Evolutionary conservation across 2,329 filamentous ascomycete genomes (phyloP), one percentile per base, ranked within the genome.

Genomic region (Emericellopsis cladophorae): DNA sequence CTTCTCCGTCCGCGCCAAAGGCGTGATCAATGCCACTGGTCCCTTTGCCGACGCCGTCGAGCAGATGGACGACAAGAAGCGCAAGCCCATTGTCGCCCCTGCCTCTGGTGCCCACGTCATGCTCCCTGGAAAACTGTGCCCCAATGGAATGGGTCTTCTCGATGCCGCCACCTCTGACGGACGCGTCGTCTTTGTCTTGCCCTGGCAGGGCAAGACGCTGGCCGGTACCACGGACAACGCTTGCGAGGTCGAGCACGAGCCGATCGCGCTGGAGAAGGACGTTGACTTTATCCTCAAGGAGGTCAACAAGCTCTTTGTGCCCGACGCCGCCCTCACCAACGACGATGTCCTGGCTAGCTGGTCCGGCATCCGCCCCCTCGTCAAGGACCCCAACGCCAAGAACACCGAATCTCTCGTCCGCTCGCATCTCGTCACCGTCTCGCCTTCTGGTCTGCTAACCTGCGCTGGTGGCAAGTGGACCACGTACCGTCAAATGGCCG

Each of bases 381-480:
- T 92, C 48, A 78, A 79, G 50, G 84, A 92, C 56, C 84, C 84
- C 45, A 81, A 86, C 53, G 83, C 84, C 47, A 79, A 80, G 61
- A 87, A 85, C 56, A 89, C 85, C 16, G 81, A 90, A 58, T 85
- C 84, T 39, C 76, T 90, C 39, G 84, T 92, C 44, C 82, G 84
- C 49, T 89, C 82, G 62, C 84, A 92, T 55, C 71, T 92, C 40
- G 74, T 90, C 49, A 82, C 82, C 40, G 74, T 83, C 34, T 89
- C 84, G 16, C 61, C 74, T 6, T 84, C 83, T 2, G 84, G 84
- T 12, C 72, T 92, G 14, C 65, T 92, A 49, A 90, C 84, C 40
- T 87, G 84, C 58, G 83, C 84, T 29, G 84, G 84, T 50, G 84
- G 84, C 46, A 92, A 90, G 64, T 90, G 84, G 84, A 92, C 84